phyloP scores from a whole-genome alignment of 768 basidiomycete genomes.

The Calvatia gigantea region DNA sequence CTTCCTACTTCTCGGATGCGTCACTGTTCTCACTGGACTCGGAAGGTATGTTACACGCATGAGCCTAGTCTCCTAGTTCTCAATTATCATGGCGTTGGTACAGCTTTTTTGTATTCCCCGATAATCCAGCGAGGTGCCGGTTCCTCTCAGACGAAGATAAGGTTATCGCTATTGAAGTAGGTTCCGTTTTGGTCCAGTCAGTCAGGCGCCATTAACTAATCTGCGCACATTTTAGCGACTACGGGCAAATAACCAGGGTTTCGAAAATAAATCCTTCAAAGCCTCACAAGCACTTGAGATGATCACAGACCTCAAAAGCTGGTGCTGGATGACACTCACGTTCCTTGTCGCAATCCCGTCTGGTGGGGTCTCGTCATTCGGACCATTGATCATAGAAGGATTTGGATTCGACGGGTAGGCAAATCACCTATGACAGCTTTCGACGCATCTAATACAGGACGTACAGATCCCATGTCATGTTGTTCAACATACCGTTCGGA shows the following conservation, averaged over 20 bases:
- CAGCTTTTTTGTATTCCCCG: constrained; percentile 31
- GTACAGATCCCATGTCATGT: constrained; percentile 27
- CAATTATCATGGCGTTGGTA: neutral
- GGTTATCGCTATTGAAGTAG: constrained; percentile 28
- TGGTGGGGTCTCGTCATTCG: constrained; percentile 24
- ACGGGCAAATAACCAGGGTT: constrained; percentile 32
- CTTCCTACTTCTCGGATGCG: constrained; percentile 25
- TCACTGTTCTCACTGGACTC: constrained; percentile 25
- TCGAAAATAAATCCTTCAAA: constrained; percentile 31
- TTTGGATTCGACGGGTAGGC: constrained; percentile 30
- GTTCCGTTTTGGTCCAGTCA: neutral
- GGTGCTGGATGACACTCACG: constrained; percentile 29
- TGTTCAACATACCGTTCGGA: constrained; percentile 28
- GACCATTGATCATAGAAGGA: constrained; percentile 28
- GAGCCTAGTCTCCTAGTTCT: neutral
- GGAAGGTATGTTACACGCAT: constrained; percentile 20
- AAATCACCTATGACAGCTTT: neutral
- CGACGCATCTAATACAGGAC: neutral
- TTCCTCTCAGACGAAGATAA: constrained; percentile 29
- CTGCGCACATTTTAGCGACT: constrained; percentile 19
- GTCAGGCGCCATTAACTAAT: too few relatives aligned
- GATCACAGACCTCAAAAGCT: constrained; percentile 30
- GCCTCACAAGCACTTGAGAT: constrained; percentile 26
- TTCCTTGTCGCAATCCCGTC: constrained; percentile 22
- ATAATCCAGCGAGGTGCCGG: constrained; percentile 27